phyloP scores from a whole-genome alignment of 768 basidiomycete genomes.

The Epithele typhae region DNA sequence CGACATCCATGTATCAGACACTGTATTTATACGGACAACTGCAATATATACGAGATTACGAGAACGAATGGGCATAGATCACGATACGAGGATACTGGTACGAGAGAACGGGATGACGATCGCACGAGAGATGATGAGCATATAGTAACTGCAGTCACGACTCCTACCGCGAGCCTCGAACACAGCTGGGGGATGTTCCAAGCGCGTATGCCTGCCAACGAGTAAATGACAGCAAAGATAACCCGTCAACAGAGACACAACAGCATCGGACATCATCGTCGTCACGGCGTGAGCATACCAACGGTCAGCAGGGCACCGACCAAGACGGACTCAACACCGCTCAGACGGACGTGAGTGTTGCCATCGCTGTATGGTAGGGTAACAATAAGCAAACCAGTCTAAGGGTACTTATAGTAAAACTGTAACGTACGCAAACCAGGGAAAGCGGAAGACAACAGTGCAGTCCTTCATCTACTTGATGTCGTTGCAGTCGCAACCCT shows the following conservation, averaged over 20 bases:
- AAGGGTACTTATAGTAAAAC: neutral
- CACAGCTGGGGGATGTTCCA: conserved; percentile 6
- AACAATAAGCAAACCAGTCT: conserved; percentile 1
- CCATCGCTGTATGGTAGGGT: conserved; percentile 14
- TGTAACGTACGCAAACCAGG: conserved; percentile 26
- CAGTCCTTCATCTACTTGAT: conserved; percentile 25
- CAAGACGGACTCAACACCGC: conserved; percentile 16
- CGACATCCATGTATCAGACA: too few relatives aligned
- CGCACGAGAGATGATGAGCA: neutral
- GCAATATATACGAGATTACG: neutral
- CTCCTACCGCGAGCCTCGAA: neutral
- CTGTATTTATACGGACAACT: too few relatives aligned
- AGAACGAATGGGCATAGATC: too few relatives aligned
- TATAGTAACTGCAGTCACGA: conserved; percentile 7
- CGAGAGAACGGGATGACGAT: neutral
- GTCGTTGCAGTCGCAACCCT: conserved; percentile 42
- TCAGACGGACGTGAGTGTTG: conserved; percentile 30
- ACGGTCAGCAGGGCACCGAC: conserved; percentile 13
- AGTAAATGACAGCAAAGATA: conserved; percentile 3
- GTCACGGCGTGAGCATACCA: conserved; percentile 20
- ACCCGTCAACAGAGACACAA: conserved; percentile 10
- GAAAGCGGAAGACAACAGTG: conserved; percentile 3
- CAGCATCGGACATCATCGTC: conserved; percentile 19
- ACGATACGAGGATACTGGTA: neutral
- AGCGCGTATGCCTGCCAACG: conserved; percentile 7